Conservation (phyloP, 805 yeast species). For the Starmerella riodocensis region DNA sequence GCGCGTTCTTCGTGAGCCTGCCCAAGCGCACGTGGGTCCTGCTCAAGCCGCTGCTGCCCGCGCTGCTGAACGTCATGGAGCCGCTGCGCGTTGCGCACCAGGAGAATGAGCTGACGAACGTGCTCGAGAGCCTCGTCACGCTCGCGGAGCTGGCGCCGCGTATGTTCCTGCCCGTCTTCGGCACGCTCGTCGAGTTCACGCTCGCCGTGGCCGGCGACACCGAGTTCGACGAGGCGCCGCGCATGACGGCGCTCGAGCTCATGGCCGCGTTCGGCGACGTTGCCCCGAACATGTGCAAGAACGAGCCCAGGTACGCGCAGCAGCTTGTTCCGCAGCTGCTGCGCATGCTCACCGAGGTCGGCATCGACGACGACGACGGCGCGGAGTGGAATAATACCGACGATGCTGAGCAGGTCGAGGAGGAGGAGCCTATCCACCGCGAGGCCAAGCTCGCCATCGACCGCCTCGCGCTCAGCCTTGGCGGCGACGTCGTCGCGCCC, state of each 20-base stretch:
- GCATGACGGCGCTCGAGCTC: constrained; percentile 79
- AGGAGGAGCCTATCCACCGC: constrained; percentile 73
- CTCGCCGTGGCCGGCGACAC: constrained; percentile 69
- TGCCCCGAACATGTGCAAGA: constrained; percentile 89
- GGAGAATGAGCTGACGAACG: constrained; percentile 68
- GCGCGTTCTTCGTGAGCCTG: constrained; percentile 68
- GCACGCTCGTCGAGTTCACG: constrained; percentile 73
- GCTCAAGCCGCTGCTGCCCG: constrained; percentile 69
- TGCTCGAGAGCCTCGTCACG: constrained; percentile 80
- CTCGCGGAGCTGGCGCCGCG: constrained; percentile 89
- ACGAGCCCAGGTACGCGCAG: constrained; percentile 57
- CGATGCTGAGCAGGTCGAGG: constrained; percentile 61
- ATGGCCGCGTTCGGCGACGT: constrained; percentile 83
- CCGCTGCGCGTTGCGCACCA: constrained; percentile 67
- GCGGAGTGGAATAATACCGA: constrained; percentile 77
- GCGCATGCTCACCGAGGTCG: constrained; percentile 83
- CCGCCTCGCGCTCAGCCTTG: constrained; percentile 70
- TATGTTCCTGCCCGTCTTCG: constrained; percentile 82
- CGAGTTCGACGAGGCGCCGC: constrained; percentile 63
- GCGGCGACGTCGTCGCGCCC: constrained; percentile 70
- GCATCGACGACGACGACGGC: constrained; percentile 76
- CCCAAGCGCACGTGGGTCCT: constrained; percentile 70
- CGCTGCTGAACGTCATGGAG: constrained; percentile 73
- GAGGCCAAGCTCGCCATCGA: constrained; percentile 94
- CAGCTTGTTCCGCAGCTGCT: constrained; percentile 61